A percentile compares a stretch with the other conserved stretches of the same genome.
Evolutionary conservation across 495 filamentous ascomycete species (phyloP).

Genomic region (Niebla homalea): DNA sequence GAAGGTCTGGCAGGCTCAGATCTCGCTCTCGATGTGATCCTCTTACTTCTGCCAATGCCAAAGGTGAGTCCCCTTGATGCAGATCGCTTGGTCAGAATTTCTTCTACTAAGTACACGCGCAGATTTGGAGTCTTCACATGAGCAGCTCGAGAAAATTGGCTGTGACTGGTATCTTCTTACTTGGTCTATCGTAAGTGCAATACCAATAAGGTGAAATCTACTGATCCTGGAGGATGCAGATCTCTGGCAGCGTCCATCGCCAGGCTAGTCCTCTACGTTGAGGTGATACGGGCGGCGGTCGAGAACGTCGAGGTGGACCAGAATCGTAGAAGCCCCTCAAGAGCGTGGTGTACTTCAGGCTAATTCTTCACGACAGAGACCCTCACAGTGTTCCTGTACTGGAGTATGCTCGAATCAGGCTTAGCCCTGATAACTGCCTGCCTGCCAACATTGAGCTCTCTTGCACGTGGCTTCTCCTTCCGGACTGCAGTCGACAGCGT

Average conservation of each 20-base stretch:
- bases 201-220: not conserved
- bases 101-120: too few species aligned
- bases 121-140: conserved; percentile 11
- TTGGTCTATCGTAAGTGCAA: not conserved
- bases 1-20: conserved; percentile 10
- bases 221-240: not conserved
- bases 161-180: not conserved
- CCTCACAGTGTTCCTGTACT: conserved; percentile 8
- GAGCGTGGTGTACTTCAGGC: too few species aligned
- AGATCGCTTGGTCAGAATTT: not conserved
- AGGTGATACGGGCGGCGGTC: not conserved
- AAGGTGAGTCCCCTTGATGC: not conserved
- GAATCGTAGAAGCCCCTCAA: not conserved
- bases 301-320: not conserved
- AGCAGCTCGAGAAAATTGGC: not conserved
- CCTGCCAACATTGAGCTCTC: conserved; percentile 13
- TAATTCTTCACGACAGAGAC: not conserved
- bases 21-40: conserved; percentile 11
- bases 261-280: conserved; percentile 1
- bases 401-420: conserved; percentile 17
- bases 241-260: conserved; percentile 2
- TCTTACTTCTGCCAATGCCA: conserved; percentile 12
- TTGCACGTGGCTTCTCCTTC: conserved; percentile 10
- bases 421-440: conserved; percentile 14
- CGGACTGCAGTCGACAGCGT: conserved; percentile 4